Conservation (phyloP, 805 yeast species). For the Wickerhamiella galacta region DNA sequence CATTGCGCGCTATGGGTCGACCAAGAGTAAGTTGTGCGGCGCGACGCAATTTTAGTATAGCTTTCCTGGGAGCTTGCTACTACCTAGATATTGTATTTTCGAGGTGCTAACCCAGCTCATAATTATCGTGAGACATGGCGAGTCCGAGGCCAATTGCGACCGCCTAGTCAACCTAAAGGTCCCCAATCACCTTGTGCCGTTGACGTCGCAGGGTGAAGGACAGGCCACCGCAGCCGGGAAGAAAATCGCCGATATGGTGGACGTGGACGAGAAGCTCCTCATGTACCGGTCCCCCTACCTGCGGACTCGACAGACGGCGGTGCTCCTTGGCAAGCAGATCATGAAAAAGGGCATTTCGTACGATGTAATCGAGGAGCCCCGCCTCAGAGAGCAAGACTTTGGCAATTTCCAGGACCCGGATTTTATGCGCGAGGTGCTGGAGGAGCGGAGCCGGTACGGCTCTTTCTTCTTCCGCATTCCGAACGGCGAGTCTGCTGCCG, state of each 20-base stretch:
- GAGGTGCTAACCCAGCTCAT: constrained; percentile 32
- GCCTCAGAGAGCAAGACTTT: constrained; percentile 88
- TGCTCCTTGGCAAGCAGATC: constrained; percentile 44
- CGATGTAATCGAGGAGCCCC: constrained; percentile 65
- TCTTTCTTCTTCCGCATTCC: constrained; percentile 81
- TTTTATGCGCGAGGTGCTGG: constrained; percentile 62
- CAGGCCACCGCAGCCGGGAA: constrained; percentile 26
- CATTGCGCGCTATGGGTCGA: too few species aligned
- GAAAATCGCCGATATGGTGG: constrained; percentile 22
- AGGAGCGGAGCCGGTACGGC: constrained; percentile 75
- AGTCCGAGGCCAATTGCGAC: constrained; percentile 78
- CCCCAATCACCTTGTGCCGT: constrained; percentile 65
- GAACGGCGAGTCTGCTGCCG: constrained; percentile 91
- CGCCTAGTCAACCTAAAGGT: constrained; percentile 60
- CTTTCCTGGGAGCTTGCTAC: background rate
- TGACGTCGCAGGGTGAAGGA: constrained; percentile 52
- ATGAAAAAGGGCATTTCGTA: constrained; percentile 28
- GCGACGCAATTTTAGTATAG: background rate
- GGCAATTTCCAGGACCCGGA: constrained; percentile 53
- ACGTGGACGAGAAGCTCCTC: constrained; percentile 40
- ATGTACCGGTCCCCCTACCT: constrained; percentile 78
- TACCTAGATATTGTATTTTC: background rate
- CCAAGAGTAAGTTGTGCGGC: constrained; percentile 25
- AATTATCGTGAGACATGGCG: constrained; percentile 77
- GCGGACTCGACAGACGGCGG: constrained; percentile 71